Percentiles rank a stretch among this genome's conserved stretches.
These are phyloP conservation scores for Forsythia viridissima DNA, from an alignment of 257 asterid species.

Conservation along the genomic window DNA sequence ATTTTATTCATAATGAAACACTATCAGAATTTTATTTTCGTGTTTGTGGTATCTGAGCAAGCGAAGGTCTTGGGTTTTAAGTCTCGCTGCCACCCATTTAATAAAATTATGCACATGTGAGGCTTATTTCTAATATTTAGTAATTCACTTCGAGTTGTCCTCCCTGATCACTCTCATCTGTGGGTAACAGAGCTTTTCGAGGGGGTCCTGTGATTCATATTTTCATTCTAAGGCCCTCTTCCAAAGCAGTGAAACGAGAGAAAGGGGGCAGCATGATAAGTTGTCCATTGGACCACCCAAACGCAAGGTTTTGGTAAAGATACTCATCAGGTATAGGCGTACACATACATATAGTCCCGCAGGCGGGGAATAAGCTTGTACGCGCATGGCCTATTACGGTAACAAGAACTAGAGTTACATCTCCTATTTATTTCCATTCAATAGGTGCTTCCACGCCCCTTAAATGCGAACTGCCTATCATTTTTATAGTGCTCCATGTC, in stretches of 20 bases:
- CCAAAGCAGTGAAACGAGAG: not conserved
- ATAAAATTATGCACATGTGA: too few relatives aligned
- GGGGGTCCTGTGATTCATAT: not conserved
- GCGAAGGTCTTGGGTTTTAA: not conserved
- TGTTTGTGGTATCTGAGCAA: not conserved
- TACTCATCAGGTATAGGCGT: not conserved
- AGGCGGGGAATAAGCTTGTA: not conserved
- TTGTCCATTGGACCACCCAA: not conserved
- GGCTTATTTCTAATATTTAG: not conserved
- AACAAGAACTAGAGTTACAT: not conserved
- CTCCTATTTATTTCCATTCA: not conserved
- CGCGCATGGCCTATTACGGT: not conserved
- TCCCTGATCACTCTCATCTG: slow-evolving; percentile 8
- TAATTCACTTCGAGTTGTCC: not conserved
- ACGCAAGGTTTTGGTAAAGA: not conserved
- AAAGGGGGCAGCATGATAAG: not conserved
- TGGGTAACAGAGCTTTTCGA: not conserved
- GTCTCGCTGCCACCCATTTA: not conserved
- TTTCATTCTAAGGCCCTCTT: slow-evolving; percentile 1
- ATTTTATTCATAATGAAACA: too few relatives aligned
- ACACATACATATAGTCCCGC: not conserved
- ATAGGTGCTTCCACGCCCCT: not conserved
- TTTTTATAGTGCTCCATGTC: not conserved
- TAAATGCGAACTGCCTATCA: not conserved
- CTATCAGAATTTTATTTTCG: not conserved